phyloP scores from a whole-genome alignment of 768 basidiomycete species.

The Favolaschia claudopus region DNA sequence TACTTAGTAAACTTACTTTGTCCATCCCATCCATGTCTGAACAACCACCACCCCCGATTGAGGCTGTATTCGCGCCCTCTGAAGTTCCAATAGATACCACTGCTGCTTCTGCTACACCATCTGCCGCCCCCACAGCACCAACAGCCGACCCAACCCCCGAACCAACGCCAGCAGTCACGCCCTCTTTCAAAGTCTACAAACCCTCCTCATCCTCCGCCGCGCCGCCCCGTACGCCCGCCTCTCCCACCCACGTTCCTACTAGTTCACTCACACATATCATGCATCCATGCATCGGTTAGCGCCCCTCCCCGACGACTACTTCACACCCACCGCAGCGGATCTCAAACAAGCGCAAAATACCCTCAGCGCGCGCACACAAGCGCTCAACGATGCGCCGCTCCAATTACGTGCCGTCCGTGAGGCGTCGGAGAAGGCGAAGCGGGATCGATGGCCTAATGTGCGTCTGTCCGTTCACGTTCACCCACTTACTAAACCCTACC shows the following conservation, averaged over 20 bases:
- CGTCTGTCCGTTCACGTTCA: slow-evolving; percentile 23
- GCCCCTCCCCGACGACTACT: slow-evolving; percentile 76
- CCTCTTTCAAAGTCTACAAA: slow-evolving; percentile 57
- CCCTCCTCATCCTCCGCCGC: slow-evolving; percentile 43
- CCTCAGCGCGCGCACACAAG: slow-evolving; percentile 65
- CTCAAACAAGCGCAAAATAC: slow-evolving; percentile 71
- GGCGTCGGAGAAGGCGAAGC: slow-evolving; percentile 63
- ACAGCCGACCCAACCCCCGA: slow-evolving; percentile 12
- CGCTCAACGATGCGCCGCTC: slow-evolving; percentile 75
- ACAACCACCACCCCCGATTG: slow-evolving; percentile 15
- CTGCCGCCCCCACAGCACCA: slow-evolving; percentile 1
- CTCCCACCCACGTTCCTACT: background rate
- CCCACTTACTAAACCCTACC: background rate
- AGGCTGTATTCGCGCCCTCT: slow-evolving; percentile 16
- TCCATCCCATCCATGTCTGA: slow-evolving; percentile 23
- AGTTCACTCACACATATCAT: slow-evolving; percentile 1
- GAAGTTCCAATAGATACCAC: slow-evolving; percentile 4
- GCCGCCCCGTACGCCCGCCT: slow-evolving; percentile 42
- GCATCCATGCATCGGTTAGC: too few relatives aligned
- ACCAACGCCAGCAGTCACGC: slow-evolving; percentile 1
- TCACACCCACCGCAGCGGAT: slow-evolving; percentile 75
- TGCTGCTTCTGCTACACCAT: background rate
- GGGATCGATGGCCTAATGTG: slow-evolving; percentile 78
- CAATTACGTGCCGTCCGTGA: slow-evolving; percentile 71
- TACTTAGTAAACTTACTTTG: slow-evolving; percentile 7